Evolutionary conservation across 1,139 yeast genomes (phyloP).

Genomic region (Yamadazyma triangularis): DNA sequence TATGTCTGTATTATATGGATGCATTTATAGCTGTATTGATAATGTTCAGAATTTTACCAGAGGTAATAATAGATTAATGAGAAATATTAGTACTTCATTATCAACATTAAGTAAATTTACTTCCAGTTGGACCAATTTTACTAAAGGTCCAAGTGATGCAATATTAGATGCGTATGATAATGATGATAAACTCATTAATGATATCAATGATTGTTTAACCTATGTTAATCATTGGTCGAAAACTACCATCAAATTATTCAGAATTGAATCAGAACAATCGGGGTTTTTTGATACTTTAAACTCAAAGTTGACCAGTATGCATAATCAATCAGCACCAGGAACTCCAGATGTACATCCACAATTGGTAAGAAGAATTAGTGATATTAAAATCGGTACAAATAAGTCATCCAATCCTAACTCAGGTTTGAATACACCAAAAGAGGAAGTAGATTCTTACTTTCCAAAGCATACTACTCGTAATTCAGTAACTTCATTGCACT

Average conservation of each 20-base stretch:
- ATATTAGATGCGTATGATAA: slow-evolving; percentile 12
- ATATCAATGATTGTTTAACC: slow-evolving; percentile 25
- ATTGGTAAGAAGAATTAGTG: slow-evolving; percentile 45
- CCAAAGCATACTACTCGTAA: slow-evolving; percentile 12
- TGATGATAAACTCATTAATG: slow-evolving; percentile 12
- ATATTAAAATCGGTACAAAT: slow-evolving; percentile 27
- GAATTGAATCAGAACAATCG: slow-evolving; percentile 39
- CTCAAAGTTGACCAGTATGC: slow-evolving; percentile 15
- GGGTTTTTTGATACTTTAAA: slow-evolving; percentile 33
- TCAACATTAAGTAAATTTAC: slow-evolving; percentile 39
- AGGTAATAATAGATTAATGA: slow-evolving; percentile 25
- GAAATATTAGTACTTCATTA: slow-evolving; percentile 36
- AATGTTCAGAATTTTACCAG: slow-evolving; percentile 18
- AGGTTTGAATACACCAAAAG: slow-evolving; percentile 23
- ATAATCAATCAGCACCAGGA: slow-evolving; percentile 20
- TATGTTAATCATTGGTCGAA: slow-evolving; percentile 55
- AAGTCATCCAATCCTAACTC: slow-evolving; percentile 22
- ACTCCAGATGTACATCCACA: slow-evolving; percentile 45
- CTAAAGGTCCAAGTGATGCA: slow-evolving; percentile 22
- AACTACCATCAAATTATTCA: slow-evolving; percentile 59
- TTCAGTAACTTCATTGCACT: slow-evolving; percentile 38
- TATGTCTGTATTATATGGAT: slow-evolving; percentile 61
- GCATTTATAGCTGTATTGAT: slow-evolving; percentile 48
- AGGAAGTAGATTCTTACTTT: slow-evolving; percentile 23
- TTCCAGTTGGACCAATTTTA: slow-evolving; percentile 19